Base-by-base conservation (phyloP, 352 stramenopile species). In the Phytopythium delawarense region DNA sequence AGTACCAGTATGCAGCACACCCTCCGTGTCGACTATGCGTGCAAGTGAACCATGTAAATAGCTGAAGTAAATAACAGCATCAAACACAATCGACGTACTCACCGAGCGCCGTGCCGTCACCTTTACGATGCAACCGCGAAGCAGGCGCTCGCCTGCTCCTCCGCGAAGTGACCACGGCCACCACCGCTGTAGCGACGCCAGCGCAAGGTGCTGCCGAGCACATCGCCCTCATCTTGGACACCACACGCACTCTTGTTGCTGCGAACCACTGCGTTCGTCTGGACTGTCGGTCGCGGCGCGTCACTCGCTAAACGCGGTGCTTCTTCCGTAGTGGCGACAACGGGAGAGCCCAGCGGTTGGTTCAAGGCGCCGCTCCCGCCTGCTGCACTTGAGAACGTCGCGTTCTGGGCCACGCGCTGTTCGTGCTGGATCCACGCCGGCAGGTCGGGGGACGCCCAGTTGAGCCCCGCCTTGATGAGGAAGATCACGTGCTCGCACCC, bases 401-500 rank as follows among this genome's bases (percentile, higher is more conserved):
- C 46, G 16, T 28, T 53, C 46, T 53, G 46, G 15, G 46, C 69
- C 40, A 74, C 51, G 15, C 69, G 66, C 59, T 77, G 75, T 39
- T 79, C 72, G 45, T 79, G 73, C 57, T 79, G 72, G 64, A 79
- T 77, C 72, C 72, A 79, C 46, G 66, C 68, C 12, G 72, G 72
- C 18, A 71, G 23, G 40, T 86, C 75, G 4, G 76, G 70, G 1
- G 66, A 66, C 32, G 76, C 72, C 76, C 74, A 86, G 65, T 86
- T 86, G 18, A 88, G 52, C 62, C 81, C 71, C 28, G 65, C 75
- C 46, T 84, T 86, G 48, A 83, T 68, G n/a, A 76, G 56, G 65
- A 88, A 84, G 37, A 88, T 72, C 32, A 81, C 56, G 57, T 88
- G 79, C 58, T 88, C 79, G 35, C 74, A 84, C 6, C 48, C 65